phyloP scores from a whole-genome alignment of 441 rosid species.

The Populus hybrid region DNA sequence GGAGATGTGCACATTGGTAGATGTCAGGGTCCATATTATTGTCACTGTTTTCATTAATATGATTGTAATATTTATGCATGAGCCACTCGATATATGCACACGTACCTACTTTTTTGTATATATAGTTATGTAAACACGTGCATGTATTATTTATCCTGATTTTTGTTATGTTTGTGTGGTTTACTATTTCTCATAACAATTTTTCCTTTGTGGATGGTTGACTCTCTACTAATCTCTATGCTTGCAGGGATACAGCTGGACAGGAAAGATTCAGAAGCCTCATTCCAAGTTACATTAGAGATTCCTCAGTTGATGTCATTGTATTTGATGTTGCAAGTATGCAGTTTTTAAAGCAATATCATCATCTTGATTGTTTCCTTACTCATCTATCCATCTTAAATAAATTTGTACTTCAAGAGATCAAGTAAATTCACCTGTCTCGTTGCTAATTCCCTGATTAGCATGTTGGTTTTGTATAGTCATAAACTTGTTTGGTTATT shows the following conservation, averaged over 20 bases:
- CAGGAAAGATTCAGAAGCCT: conserved; percentile 90
- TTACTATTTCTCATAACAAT: background rate
- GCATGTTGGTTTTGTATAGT: background rate
- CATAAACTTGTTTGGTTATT: conserved; percentile 1
- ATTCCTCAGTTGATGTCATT: conserved; percentile 84
- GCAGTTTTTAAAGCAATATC: conserved; percentile 12
- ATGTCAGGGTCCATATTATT: background rate
- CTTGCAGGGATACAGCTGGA: conserved; percentile 87
- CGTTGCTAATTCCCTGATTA: background rate
- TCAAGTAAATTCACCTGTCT: background rate
- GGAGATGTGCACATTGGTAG: background rate
- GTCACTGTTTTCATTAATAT: background rate
- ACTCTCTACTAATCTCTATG: background rate
- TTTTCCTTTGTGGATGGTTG: background rate
- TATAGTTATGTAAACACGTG: background rate
- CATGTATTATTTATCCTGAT: background rate
- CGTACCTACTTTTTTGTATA: background rate
- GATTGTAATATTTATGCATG: background rate
- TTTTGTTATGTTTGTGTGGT: background rate
- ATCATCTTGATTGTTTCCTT: background rate
- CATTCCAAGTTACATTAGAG: conserved; percentile 79
- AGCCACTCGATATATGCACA: background rate
- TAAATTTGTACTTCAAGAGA: background rate
- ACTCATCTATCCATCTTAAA: background rate
- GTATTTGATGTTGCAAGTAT: conserved; percentile 88